Evolutionary conservation across 805 yeast genomes (phyloP), one percentile per base, ranked within the genome.

Genomic region (Yamadazyma nakazawae): DNA sequence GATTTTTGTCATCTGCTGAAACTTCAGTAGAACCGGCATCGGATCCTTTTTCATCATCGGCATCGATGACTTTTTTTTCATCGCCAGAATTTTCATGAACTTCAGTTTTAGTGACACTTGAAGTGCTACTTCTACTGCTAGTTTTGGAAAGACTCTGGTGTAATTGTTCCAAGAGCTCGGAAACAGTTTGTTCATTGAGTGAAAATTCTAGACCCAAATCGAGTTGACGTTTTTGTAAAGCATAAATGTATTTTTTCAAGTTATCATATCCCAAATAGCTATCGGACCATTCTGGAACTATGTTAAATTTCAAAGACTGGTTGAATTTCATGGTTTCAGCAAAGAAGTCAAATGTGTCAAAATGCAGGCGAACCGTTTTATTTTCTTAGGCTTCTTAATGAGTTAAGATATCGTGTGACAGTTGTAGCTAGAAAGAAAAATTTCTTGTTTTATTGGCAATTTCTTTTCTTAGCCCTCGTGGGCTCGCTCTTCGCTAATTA

Each of bases 211-310:
- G 28, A 8, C 45, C 51, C 31, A 45, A 49, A 10, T 52, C 56
- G 18, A 65, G 46, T 49, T 68, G 73, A 31, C 61, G 63, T 46
- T 67, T 67, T 47, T 81, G 85, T 32, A 83, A 67, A 50, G 72
- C 66, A 57, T 83, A 82, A 31, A 82, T 76, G 26, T 72, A 57
- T 55, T 81, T 80, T 57, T 83, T 83, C 53, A 83, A 62, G 10
- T 73, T 72, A 7, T 75, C 67, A 51, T 76, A 75, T 47, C 72
- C 66, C 50, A 76, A 55, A 50, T 76, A 76, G 39, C 62, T 54
- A 44, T 75, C 79, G 51, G 66, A 67, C 79, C 80, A 76, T 56
- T 76, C 81, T 5, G 81, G 81, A 31, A 76, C 81, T n/a, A 76
- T 74, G 52, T 75, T 75, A 52, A 75, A 72, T 57, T 74, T 74